These are phyloP conservation scores for Ogataea nonfermentans DNA, from an alignment of 805 yeast genomes.

Conservation along the genomic window DNA sequence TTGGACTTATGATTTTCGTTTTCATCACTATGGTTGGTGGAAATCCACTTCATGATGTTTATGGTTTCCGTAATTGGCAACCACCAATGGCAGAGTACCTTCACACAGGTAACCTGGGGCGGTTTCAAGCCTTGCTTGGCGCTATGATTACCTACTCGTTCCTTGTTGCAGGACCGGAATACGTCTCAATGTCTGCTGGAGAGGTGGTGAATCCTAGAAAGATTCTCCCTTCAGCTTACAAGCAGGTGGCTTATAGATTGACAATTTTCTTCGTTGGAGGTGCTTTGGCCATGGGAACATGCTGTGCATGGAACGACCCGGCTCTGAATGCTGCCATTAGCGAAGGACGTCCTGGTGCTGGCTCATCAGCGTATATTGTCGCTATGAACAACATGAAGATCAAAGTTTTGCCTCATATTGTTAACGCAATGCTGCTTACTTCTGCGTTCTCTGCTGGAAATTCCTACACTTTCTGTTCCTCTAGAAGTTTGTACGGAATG, in stretches of 20 bases:
- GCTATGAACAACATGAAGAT: conserved; percentile 47
- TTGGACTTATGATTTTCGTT: conserved; percentile 44
- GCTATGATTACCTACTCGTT: conserved; percentile 42
- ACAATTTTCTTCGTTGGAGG: conserved; percentile 48
- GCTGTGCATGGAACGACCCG: conserved; percentile 45
- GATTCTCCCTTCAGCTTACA: conserved; percentile 46
- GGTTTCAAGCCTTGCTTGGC: conserved; percentile 45
- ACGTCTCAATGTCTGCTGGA: conserved; percentile 46
- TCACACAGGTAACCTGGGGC: conserved; percentile 42
- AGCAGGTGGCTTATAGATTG: conserved; percentile 45
- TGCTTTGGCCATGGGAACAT: conserved; percentile 44
- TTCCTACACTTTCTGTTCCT: conserved; percentile 46
- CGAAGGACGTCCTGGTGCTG: conserved; percentile 42
- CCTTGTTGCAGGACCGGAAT: conserved; percentile 50
- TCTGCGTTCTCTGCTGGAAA: conserved; percentile 50
- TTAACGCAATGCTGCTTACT: conserved; percentile 42
- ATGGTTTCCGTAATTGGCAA: conserved; percentile 36
- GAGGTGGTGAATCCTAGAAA: conserved; percentile 49
- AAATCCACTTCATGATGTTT: conserved; percentile 43
- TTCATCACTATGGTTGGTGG: conserved; percentile 53
- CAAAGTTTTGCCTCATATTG: conserved; percentile 43
- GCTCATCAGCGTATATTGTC: conserved; percentile 47
- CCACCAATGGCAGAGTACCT: conserved; percentile 37
- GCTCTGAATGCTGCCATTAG: conserved; percentile 33
- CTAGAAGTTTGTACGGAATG: conserved; percentile 47